Percentiles rank a stretch among this genome's conserved stretches.
Evolutionary conservation across 2,329 filamentous ascomycete species (phyloP).

Genomic region (Geosmithia flava): DNA sequence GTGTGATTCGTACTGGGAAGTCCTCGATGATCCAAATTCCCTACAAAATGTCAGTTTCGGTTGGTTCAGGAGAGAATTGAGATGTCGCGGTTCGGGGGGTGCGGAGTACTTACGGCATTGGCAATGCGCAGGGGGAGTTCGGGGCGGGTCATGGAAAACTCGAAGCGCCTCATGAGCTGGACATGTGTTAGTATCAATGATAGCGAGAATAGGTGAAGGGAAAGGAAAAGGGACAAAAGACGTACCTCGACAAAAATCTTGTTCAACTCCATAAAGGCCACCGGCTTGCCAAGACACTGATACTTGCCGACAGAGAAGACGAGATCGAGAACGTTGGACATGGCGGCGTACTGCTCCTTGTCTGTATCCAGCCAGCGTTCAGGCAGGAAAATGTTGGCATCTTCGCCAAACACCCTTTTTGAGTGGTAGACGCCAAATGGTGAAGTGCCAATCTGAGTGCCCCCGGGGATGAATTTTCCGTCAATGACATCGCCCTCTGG

Average conservation of each 20-base stretch:
- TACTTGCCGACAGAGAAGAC: conserved; percentile 30
- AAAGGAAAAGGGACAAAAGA: not conserved
- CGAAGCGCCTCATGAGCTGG: conserved; percentile 7
- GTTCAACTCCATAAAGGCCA: conserved; percentile 29
- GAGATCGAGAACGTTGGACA: conserved; percentile 25
- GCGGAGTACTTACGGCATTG: conserved; percentile 6
- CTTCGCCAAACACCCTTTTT: conserved; percentile 21
- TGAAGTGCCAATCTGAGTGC: conserved; percentile 30
- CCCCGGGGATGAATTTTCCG: conserved; percentile 27
- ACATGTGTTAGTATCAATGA: not conserved
- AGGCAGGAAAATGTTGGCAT: conserved; percentile 30
- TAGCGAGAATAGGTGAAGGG: not conserved
- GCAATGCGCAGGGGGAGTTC: conserved; percentile 5
- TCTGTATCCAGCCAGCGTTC: conserved; percentile 33
- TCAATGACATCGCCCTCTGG: conserved; percentile 16
- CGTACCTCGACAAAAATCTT: conserved; percentile 29
- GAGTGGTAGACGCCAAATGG: conserved; percentile 25
- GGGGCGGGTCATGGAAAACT: conserved; percentile 6
- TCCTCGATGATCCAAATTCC: conserved; percentile 9
- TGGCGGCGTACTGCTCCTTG: conserved; percentile 16
- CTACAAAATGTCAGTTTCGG: not conserved
- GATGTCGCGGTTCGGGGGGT: too few relatives aligned
- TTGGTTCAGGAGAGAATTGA: not conserved
- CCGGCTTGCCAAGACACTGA: conserved; percentile 29
- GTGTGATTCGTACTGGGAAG: conserved; percentile 6